Conservation (phyloP, 805 yeast genomes). For the Hermanozyma aechmeae region DNA sequence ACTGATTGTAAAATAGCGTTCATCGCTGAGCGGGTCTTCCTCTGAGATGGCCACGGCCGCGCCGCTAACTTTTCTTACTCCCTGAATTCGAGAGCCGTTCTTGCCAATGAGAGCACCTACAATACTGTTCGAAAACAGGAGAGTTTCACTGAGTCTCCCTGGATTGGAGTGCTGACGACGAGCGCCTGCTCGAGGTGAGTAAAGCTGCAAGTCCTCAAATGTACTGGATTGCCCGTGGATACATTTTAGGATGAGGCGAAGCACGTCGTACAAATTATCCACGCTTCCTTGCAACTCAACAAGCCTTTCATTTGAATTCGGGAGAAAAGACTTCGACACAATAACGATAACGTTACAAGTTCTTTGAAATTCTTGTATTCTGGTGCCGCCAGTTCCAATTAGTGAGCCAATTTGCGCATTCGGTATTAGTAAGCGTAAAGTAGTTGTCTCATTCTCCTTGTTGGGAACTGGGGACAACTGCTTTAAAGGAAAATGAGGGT, state of each 20-base stretch:
- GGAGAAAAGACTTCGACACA: constrained; percentile 76
- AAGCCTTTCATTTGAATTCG: constrained; percentile 74
- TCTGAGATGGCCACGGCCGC: constrained; percentile 72
- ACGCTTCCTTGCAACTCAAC: constrained; percentile 82
- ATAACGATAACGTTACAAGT: constrained; percentile 66
- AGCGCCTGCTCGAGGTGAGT: constrained; percentile 37
- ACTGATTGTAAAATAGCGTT: constrained; percentile 61
- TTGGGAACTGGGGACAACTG: constrained; percentile 45
- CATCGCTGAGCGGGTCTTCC: constrained; percentile 53
- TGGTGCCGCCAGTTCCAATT: constrained; percentile 74
- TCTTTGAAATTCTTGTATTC: constrained; percentile 74
- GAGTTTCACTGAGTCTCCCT: not conserved
- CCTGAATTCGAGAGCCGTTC: constrained; percentile 78
- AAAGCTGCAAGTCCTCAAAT: too few species aligned
- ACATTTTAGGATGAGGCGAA: constrained; percentile 42
- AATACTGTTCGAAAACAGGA: constrained; percentile 61
- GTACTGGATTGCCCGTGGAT: too few species aligned
- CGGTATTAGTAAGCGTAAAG: constrained; percentile 66
- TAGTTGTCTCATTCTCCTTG: constrained; percentile 41
- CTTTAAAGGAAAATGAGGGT: constrained; percentile 51
- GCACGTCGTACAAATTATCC: constrained; percentile 46
- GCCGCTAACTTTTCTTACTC: constrained; percentile 68
- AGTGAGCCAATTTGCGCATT: constrained; percentile 83
- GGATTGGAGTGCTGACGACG: not conserved
- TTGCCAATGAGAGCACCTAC: constrained; percentile 89